phyloP scores from a whole-genome alignment of 2,329 filamentous ascomycete species.

The Cryphonectria carpinicola region DNA sequence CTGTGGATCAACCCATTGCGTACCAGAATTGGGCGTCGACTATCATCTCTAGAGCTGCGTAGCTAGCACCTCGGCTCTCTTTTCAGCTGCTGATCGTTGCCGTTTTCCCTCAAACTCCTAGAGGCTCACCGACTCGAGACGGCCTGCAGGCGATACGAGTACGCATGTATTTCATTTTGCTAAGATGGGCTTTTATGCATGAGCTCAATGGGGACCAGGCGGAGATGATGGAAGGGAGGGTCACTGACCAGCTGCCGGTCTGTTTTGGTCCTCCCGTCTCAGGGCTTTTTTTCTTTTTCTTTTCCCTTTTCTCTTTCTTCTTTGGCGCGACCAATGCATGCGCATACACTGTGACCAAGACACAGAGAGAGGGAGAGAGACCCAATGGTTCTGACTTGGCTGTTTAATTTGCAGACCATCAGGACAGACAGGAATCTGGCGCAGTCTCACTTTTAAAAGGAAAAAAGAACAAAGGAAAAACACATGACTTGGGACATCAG shows the following conservation, averaged over 20 bases:
- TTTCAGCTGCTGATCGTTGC: conserved; percentile 9
- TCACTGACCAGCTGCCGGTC: not conserved
- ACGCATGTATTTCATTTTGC: not conserved
- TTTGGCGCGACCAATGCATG: not conserved
- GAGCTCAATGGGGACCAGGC: conserved; percentile 3
- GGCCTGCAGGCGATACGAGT: conserved; percentile 7
- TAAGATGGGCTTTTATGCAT: conserved; percentile 1
- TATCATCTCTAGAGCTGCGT: too few relatives aligned
- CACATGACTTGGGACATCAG: conserved; percentile 4
- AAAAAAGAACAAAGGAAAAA: not conserved
- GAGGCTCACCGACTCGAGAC: conserved; percentile 3
- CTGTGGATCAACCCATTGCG: not conserved
- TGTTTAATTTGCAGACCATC: not conserved
- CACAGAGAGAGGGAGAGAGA: not conserved
- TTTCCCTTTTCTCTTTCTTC: not conserved
- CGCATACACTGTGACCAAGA: too few relatives aligned
- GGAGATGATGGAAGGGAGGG: not conserved
- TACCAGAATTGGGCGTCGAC: not conserved
- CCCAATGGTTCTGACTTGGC: not conserved
- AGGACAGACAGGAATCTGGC: not conserved
- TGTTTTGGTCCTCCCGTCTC: not conserved
- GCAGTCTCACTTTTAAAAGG: not conserved
- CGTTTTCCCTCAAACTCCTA: not conserved
- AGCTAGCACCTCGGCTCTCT: not conserved
- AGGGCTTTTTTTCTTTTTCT: not conserved